Conservation (phyloP, 768 basidiomycete genomes). For the Xanthoconium stramineum region DNA sequence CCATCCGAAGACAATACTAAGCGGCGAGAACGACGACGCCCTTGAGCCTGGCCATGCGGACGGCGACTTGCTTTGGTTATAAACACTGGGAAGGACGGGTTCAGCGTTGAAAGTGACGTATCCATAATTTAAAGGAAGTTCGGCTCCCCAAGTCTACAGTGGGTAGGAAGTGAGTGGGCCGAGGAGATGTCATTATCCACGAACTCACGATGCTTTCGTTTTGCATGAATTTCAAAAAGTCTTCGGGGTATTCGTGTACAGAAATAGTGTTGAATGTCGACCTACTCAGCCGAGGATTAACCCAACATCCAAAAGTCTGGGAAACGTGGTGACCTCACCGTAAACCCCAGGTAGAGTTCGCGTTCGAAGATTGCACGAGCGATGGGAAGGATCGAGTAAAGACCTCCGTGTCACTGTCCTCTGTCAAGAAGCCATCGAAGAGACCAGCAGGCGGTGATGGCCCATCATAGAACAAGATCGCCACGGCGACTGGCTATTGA, state of each 20-base stretch:
- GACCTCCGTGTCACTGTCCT: slow-evolving; percentile 6
- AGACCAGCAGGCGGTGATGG: slow-evolving; percentile 29
- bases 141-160: slow-evolving; percentile 43
- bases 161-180: background rate
- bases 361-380: slow-evolving; percentile 20
- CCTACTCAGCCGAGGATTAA: slow-evolving; percentile 12
- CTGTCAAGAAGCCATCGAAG: slow-evolving; percentile 31
- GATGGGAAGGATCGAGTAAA: slow-evolving; percentile 25
- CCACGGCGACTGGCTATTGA: slow-evolving; percentile 16
- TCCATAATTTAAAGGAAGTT: slow-evolving; percentile 34
- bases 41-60: slow-evolving; percentile 51
- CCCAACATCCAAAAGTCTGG: background rate
- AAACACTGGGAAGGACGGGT: slow-evolving; percentile 44
- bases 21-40: slow-evolving; percentile 36
- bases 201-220: slow-evolving; percentile 18
- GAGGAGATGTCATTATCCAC: background rate
- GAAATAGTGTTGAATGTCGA: slow-evolving; percentile 24
- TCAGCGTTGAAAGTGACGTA: slow-evolving; percentile 48
- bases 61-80: slow-evolving; percentile 34
- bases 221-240: slow-evolving; percentile 17
- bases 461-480: slow-evolving; percentile 56
- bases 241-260: slow-evolving; percentile 17
- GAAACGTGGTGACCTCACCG: slow-evolving; percentile 19
- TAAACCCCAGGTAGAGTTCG: slow-evolving; percentile 17
- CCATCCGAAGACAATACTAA: slow-evolving; percentile 51